A percentile compares a stretch with the other conserved stretches of the same genome.
Evolutionary conservation across 805 yeast genomes (phyloP).

Genomic region (Candida odintsovae): DNA sequence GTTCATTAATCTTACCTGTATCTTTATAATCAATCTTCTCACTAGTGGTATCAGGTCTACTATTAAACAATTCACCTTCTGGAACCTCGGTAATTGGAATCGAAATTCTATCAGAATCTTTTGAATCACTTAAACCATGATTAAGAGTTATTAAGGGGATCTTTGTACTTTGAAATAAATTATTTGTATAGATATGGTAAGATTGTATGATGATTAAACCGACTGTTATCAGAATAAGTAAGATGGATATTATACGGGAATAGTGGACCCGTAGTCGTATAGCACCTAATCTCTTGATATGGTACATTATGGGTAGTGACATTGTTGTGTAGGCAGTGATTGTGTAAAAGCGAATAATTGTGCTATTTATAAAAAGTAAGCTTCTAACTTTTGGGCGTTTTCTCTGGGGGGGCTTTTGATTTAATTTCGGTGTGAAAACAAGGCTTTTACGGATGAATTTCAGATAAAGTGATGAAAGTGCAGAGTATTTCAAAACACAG

Average conservation of each 20-base stretch:
- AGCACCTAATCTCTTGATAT: background rate
- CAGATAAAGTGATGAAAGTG: too few species aligned
- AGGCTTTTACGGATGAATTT: too few species aligned
- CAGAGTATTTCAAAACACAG: too few species aligned
- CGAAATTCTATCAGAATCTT: background rate
- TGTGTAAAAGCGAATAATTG: too few species aligned
- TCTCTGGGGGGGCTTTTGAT: too few species aligned
- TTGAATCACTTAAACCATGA: background rate
- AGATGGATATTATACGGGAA: background rate
- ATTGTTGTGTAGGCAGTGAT: too few species aligned
- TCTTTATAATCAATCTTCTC: background rate
- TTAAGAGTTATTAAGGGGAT: background rate
- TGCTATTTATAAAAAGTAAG: too few species aligned
- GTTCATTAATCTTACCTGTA: constrained; percentile 7
- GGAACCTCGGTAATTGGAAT: background rate
- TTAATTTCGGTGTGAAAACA: too few species aligned
- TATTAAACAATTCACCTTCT: background rate
- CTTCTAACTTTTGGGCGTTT: too few species aligned
- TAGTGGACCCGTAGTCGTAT: background rate
- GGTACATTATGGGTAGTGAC: background rate
- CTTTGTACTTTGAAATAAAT: background rate
- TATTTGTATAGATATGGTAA: background rate
- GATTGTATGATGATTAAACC: background rate
- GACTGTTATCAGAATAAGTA: background rate
- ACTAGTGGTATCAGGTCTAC: background rate